Base-by-base conservation (phyloP, 2,329 filamentous ascomycete genomes). In the Xylariaceae sp. region DNA sequence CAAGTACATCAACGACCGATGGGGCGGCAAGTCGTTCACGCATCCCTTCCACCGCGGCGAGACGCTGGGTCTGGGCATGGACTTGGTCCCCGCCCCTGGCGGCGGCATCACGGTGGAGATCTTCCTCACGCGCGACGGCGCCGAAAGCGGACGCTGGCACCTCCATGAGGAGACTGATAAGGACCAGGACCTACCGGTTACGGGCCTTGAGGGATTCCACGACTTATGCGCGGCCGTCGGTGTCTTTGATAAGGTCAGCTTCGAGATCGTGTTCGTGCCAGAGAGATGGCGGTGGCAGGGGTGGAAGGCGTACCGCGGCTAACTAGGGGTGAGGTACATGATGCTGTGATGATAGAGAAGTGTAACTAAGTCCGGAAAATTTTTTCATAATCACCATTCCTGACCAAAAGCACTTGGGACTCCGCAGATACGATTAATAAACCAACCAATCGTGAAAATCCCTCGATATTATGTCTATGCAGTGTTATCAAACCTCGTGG, bases 161-260 rank as follows among this genome's bases (percentile, higher is more conserved):
- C 68, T 92, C 39, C 84, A 91, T 62, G 89, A 92, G 74, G 87
- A 91, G 75, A 79, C 82, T 47, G 89, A 93, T 68, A 73, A 75
- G 3, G 74, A 81, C 60, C 72, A 82, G 64, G 84, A 88, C 63
- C 70, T 83, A 52, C 83, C 85, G 0, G 81, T 88, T 1, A 77
- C 73, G 4, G 89, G 90, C 0, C 71, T 93, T 41, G 85, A 89
- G 67, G 89, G 89, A 0, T 80, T 82, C 44, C 82, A 88, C 62
- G 89, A 93, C 68, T 59, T 92, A 51, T 85, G 84, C 64, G 86
- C 84, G 13, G 84, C 87, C 1, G 77, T 94, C 39, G 89, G 90
- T 1, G 81, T 85, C 10, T 92, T 86, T 69, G 85, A 87, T 2
- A 77, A 73, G n/a, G 82, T 88, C 1, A 79, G 80, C 41, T 86